Evolutionary conservation across 2,329 filamentous ascomycete genomes (phyloP).

Genomic region (Sordariomycetes sp.): DNA sequence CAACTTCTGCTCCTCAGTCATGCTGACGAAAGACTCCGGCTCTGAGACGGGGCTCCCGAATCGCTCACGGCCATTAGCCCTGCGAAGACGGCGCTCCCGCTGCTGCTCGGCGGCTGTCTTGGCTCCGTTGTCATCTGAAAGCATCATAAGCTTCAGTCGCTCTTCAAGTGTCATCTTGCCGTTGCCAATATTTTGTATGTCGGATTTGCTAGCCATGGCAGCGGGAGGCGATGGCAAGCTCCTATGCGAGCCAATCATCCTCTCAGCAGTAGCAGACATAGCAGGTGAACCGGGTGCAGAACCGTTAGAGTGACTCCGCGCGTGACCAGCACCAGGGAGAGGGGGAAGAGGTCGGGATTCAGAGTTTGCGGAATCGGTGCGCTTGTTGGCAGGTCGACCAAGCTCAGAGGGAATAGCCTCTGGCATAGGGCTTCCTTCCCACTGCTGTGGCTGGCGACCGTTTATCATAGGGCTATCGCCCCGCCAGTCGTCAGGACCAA

Average conservation of each 20-base stretch:
- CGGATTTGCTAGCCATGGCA: constrained; percentile 58
- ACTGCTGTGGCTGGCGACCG: constrained; percentile 24
- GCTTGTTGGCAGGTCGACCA: constrained; percentile 46
- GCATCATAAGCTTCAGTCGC: constrained; percentile 79
- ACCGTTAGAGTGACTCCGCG: constrained; percentile 28
- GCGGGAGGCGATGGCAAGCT: constrained; percentile 67
- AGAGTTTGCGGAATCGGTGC: constrained; percentile 66
- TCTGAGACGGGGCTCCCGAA: constrained; percentile 33
- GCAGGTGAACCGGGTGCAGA: constrained; percentile 50
- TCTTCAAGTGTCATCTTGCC: constrained; percentile 79
- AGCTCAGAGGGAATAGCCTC: constrained; percentile 34
- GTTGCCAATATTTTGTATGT: constrained; percentile 67
- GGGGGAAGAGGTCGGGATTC: constrained; percentile 82
- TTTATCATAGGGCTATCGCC: constrained; percentile 50
- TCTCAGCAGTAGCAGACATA: constrained; percentile 64
- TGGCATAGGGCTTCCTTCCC: constrained; percentile 61
- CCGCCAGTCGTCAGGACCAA: constrained; percentile 94
- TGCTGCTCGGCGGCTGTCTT: constrained; percentile 57
- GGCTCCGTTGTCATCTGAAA: constrained; percentile 53
- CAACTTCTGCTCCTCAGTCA: constrained; percentile 26
- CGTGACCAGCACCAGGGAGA: constrained; percentile 53
- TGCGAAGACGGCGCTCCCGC: constrained; percentile 59
- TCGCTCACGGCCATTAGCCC: constrained; percentile 45
- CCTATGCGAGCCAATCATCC: constrained; percentile 56
- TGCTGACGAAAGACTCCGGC: constrained; percentile 20